phyloP scores from a whole-genome alignment of 2,329 filamentous ascomycete species.

The Cladosporium sp. region DNA sequence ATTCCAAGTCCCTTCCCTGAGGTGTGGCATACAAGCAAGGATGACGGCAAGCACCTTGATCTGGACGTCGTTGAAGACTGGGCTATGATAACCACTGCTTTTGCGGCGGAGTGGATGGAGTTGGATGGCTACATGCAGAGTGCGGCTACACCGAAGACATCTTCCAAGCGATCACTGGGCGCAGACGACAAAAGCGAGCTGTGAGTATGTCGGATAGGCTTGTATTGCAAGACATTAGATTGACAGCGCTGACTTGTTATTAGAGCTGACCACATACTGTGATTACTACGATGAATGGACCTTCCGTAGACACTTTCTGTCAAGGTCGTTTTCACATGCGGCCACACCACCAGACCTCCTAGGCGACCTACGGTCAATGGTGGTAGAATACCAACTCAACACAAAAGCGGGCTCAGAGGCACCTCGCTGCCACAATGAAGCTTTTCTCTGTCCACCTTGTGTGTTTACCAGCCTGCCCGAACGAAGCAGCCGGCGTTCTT shows the following conservation, averaged over 20 bases:
- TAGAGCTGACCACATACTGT: neutral
- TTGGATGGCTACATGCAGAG: slow-evolving; percentile 55
- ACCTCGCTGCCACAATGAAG: neutral
- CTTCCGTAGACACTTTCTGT: neutral
- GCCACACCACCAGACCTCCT: neutral
- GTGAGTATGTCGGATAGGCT: slow-evolving; percentile 15
- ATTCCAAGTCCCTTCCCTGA: slow-evolving; percentile 80
- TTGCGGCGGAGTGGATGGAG: slow-evolving; percentile 91
- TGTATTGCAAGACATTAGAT: neutral
- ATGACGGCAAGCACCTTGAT: slow-evolving; percentile 84
- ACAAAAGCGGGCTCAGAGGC: neutral
- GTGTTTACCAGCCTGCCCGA: neutral
- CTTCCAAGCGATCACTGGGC: neutral
- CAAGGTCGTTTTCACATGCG: neutral
- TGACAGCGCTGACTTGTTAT: neutral
- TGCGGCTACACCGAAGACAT: neutral
- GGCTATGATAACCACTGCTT: slow-evolving; percentile 79
- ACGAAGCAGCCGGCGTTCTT: neutral
- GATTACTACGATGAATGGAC: neutral
- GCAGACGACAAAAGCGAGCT: slow-evolving; percentile 11
- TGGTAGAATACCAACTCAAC: neutral
- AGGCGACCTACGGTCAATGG: neutral
- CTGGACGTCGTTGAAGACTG: slow-evolving; percentile 79
- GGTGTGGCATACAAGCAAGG: slow-evolving; percentile 84
- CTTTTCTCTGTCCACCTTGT: neutral